phyloP scores from a whole-genome alignment of 441 rosid species.

The Syzygium malaccense region DNA sequence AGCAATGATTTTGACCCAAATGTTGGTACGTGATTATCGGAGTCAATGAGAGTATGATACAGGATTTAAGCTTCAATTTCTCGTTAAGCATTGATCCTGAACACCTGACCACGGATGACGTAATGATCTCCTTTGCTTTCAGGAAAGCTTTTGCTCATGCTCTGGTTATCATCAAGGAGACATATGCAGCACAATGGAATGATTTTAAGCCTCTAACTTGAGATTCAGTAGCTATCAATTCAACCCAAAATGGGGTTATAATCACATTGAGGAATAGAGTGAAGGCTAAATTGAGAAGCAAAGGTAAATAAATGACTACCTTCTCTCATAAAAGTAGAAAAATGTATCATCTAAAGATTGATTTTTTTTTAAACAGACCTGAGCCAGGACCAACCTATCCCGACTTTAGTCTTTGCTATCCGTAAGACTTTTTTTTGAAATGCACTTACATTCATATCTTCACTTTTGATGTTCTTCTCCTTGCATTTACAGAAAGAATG shows the following conservation, averaged over 20 bases:
- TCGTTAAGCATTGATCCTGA: background rate
- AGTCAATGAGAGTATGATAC: background rate
- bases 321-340: background rate
- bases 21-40: background rate
- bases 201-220: background rate
- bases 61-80: background rate
- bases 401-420: background rate
- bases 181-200: background rate
- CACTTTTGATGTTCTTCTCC: constrained; percentile 61
- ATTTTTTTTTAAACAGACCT: background rate
- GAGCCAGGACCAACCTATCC: background rate
- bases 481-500: constrained; percentile 45
- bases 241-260: background rate
- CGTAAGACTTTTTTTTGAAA: background rate
- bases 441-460: constrained; percentile 35
- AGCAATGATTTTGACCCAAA: background rate
- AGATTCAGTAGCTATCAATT: background rate
- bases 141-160: background rate
- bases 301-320: background rate
- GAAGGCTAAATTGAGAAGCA: background rate
- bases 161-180: background rate
- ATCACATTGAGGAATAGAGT: background rate
- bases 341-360: background rate
- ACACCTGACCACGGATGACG: background rate
- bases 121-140: background rate